Percentiles rank a stretch among this genome's conserved stretches.
Evolutionary conservation across 495 filamentous ascomycete genomes (phyloP).

Genomic region (Pyronema omphalodes): DNA sequence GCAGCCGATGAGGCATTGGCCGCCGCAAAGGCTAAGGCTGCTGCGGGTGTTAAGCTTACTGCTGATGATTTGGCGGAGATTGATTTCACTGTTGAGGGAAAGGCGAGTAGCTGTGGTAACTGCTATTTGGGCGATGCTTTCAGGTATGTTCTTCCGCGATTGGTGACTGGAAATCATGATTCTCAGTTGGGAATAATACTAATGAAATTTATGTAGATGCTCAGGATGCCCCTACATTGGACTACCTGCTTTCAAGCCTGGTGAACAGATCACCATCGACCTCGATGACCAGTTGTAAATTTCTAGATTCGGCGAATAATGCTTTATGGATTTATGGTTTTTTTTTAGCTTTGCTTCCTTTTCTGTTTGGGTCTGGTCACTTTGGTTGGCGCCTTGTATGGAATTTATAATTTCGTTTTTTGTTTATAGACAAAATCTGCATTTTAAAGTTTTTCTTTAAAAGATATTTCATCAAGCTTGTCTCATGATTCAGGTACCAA

Average conservation of each 20-base stretch:
- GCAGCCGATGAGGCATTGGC: constrained; percentile 42
- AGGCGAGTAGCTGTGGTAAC: constrained; percentile 81
- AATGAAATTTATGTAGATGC: constrained; percentile 22
- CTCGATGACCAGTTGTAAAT: constrained; percentile 64
- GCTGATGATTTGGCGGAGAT: constrained; percentile 67
- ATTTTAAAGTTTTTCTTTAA: too few species aligned
- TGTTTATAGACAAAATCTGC: too few species aligned
- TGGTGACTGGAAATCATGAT: too few species aligned
- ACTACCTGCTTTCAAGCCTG: constrained; percentile 86
- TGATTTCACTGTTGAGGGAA: constrained; percentile 91
- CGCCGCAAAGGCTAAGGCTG: constrained; percentile 33
- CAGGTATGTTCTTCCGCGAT: constrained; percentile 33
- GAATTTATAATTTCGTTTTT: not conserved
- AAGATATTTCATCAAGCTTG: too few species aligned
- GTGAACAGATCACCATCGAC: constrained; percentile 73
- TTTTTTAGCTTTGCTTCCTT: not conserved
- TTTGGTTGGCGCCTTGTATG: not conserved
- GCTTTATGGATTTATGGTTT: not conserved
- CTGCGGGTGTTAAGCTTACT: constrained; percentile 46
- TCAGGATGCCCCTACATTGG: constrained; percentile 82
- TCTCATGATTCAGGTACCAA: too few species aligned
- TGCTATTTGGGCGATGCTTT: constrained; percentile 87
- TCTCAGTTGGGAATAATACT: not conserved
- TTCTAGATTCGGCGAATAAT: not conserved
- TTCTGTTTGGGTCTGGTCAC: not conserved